Evolutionary conservation across 1,139 yeast species (phyloP).

Genomic region (Hyphopichia khmerensis): DNA sequence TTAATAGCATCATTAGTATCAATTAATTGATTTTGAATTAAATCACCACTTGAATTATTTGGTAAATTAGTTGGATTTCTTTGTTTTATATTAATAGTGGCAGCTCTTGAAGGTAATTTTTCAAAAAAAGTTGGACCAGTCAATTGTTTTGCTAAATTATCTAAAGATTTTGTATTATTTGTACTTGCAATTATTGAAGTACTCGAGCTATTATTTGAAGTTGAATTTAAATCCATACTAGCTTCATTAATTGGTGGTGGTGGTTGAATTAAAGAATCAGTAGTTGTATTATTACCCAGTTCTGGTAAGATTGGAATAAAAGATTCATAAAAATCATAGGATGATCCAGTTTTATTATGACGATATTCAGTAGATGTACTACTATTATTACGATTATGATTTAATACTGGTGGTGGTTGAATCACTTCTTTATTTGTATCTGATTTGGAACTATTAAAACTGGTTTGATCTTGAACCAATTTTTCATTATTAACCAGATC

Average conservation of each 20-base stretch:
- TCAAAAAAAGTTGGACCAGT: slow-evolving; percentile 37
- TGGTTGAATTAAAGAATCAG: slow-evolving; percentile 7
- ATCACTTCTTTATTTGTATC: slow-evolving; percentile 7
- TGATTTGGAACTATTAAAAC: slow-evolving; percentile 11
- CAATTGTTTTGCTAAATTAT: slow-evolving; percentile 43
- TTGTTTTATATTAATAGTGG: slow-evolving; percentile 19
- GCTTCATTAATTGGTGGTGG: slow-evolving; percentile 5
- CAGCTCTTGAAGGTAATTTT: slow-evolving; percentile 37
- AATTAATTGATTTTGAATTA: slow-evolving; percentile 16
- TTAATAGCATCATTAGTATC: slow-evolving; percentile 27
- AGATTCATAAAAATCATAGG: slow-evolving; percentile 45
- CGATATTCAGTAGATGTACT: no score
- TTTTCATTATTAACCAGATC: slow-evolving; percentile 4
- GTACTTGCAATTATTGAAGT: slow-evolving; percentile 4
- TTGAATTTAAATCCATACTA: slow-evolving; percentile 2
- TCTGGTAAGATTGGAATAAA: slow-evolving; percentile 40
- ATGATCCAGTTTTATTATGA: slow-evolving; percentile 23
- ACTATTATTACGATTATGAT: not conserved
- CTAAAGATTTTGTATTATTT: slow-evolving; percentile 21
- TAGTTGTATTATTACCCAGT: not conserved
- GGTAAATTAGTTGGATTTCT: slow-evolving; percentile 9
- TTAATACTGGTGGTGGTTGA: slow-evolving; percentile 3
- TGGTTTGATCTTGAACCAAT: slow-evolving; percentile 3
- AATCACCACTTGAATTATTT: slow-evolving; percentile 25
- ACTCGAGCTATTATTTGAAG: slow-evolving; percentile 7